Percentiles rank a stretch among this genome's conserved stretches.
Conservation (phyloP, 2,329 filamentous ascomycete genomes). For the Verticillium zaregamsianum region DNA sequence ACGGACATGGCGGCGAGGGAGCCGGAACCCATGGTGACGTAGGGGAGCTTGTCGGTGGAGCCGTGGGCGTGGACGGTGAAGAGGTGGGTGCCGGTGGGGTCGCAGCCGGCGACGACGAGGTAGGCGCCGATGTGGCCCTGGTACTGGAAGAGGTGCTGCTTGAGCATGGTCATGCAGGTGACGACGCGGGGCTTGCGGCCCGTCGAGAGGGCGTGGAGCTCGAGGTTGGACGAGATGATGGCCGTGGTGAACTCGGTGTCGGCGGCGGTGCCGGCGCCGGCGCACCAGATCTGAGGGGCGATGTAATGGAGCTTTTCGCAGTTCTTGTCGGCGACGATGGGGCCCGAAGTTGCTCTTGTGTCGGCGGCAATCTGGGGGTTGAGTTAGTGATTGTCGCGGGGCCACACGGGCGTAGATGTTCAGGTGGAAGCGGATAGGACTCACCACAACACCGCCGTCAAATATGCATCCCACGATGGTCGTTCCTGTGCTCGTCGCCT, state of each 20-base stretch:
- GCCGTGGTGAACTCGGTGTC: conserved; percentile 99
- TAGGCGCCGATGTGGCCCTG: conserved; percentile 98
- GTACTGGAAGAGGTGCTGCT: conserved; percentile 98
- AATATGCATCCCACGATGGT: conserved; percentile 98
- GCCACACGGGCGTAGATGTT: background rate
- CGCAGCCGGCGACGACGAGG: conserved; percentile 92
- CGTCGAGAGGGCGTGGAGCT: conserved; percentile 93
- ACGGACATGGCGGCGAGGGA: conserved; percentile 96
- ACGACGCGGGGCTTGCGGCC: conserved; percentile 96
- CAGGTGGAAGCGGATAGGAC: conserved; percentile 26
- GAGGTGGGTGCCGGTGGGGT: conserved; percentile 90
- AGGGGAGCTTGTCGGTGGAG: conserved; percentile 96
- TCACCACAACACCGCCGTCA: conserved; percentile 89
- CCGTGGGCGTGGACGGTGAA: conserved; percentile 99
- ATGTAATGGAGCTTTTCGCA: conserved; percentile 99
- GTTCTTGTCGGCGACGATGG: conserved; percentile 99
- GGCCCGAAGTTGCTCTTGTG: conserved; percentile 92
- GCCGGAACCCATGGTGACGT: conserved; percentile 98
- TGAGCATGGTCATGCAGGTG: conserved; percentile 98
- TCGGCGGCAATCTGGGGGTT: conserved; percentile 83
- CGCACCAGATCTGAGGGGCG: conserved; percentile 97
- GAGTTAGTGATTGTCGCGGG: background rate
- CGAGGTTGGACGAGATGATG: conserved; percentile 96
- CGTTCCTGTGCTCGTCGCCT: conserved; percentile 97
- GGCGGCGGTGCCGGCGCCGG: conserved; percentile 92